Evolutionary conservation across 208 protist species (phyloP).

Genomic region (Trypanosoma melophagium): DNA sequence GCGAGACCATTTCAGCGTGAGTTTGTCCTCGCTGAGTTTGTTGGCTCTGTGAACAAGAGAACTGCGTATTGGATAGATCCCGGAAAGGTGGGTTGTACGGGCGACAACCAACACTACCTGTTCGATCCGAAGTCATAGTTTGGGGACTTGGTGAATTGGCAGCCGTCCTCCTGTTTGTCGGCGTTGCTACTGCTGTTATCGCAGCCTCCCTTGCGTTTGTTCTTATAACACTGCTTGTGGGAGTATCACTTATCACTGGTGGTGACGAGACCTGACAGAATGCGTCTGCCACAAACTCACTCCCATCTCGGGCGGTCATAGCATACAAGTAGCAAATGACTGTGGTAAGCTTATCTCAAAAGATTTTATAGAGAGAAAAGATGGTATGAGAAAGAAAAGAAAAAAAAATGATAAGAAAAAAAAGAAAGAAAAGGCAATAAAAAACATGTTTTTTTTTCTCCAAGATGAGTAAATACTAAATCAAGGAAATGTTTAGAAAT

Average conservation of each 20-base stretch:
- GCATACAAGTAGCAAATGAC: neutral
- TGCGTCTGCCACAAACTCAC: neutral
- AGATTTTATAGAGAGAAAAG: too few relatives aligned
- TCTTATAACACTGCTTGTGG: neutral
- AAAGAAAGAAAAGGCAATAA: neutral
- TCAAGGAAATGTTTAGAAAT: too few relatives aligned
- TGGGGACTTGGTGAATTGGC: neutral
- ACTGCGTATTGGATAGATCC: too few relatives aligned
- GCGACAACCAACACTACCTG: too few relatives aligned
- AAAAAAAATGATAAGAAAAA: constrained; percentile 19
- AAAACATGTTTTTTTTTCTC: too few relatives aligned
- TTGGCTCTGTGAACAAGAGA: neutral
- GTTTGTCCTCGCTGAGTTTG: neutral
- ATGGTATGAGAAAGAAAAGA: neutral
- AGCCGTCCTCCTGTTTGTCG: neutral
- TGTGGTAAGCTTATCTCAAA: neutral
- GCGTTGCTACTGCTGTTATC: neutral
- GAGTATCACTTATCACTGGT: too few relatives aligned
- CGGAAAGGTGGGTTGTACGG: too few relatives aligned
- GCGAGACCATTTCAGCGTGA: neutral
- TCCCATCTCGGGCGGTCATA: neutral
- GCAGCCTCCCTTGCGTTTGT: neutral
- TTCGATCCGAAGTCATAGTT: neutral
- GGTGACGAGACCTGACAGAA: neutral
- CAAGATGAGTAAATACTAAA: too few relatives aligned